phyloP scores from a whole-genome alignment of 2,329 filamentous ascomycete genomes.

The Chrysosporium queenslandicum region DNA sequence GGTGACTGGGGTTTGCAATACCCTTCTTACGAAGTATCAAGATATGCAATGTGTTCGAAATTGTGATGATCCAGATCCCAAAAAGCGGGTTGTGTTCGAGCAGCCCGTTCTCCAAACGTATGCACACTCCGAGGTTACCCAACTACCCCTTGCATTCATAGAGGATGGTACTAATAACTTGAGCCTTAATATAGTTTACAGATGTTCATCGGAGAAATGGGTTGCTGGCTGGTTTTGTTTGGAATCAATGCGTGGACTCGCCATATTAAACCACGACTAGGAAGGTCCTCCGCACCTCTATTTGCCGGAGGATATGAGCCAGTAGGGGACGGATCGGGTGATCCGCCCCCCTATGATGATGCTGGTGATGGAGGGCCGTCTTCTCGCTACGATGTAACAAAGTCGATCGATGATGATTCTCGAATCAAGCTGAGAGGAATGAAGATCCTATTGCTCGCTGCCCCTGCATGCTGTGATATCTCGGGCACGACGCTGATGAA shows the following conservation, averaged over 20 bases:
- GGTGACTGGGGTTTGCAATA: constrained; percentile 91
- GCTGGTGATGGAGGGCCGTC: constrained; percentile 40
- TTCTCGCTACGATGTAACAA: constrained; percentile 39
- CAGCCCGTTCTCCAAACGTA: constrained; percentile 89
- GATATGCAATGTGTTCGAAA: constrained; percentile 95
- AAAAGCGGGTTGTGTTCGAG: constrained; percentile 65
- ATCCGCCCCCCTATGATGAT: constrained; percentile 25
- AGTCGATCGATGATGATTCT: constrained; percentile 47
- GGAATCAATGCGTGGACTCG: constrained; percentile 56
- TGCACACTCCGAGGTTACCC: constrained; percentile 15
- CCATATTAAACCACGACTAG: constrained; percentile 35
- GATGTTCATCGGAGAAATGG: constrained; percentile 96
- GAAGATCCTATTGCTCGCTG: constrained; percentile 62
- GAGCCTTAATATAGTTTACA: constrained; percentile 47
- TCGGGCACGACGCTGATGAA: constrained; percentile 96
- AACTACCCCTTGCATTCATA: not conserved
- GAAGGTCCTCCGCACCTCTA: constrained; percentile 33
- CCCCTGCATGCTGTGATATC: constrained; percentile 89
- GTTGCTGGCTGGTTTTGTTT: constrained; percentile 85
- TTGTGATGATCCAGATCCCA: constrained; percentile 61
- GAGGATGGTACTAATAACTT: constrained; percentile 11
- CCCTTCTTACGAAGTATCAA: constrained; percentile 94
- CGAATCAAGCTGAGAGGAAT: constrained; percentile 55
- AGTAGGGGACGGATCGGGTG: constrained; percentile 44
- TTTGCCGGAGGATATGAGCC: constrained; percentile 55